These are phyloP conservation scores for Ceratopteris richardii DNA, from an alignment of 75 land plant species.

Conservation along the genomic window DNA sequence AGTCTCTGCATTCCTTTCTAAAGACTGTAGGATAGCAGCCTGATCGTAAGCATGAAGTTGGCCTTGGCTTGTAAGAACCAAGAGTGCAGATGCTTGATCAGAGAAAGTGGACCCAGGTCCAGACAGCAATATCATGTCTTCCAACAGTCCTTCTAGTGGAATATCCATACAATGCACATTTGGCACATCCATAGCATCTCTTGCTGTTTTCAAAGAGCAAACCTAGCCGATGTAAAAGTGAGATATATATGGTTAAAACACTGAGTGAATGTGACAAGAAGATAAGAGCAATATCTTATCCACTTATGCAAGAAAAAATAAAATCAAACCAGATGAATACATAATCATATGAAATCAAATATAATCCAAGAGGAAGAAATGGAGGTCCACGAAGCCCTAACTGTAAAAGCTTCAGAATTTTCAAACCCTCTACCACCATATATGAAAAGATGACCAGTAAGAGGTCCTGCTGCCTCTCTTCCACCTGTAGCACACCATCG, in stretches of 20 bases:
- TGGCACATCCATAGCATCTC: not conserved
- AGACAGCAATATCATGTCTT: constrained; percentile 63
- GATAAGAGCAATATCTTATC: too few species aligned
- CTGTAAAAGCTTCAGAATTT: constrained; percentile 76
- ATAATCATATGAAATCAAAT: too few species aligned
- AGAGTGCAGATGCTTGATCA: constrained; percentile 29
- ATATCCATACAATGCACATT: constrained; percentile 31
- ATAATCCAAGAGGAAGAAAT: too few species aligned
- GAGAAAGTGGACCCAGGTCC: constrained; percentile 21
- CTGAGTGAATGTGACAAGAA: not conserved
- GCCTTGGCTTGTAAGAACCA: constrained; percentile 80
- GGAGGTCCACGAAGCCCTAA: constrained; percentile 9
- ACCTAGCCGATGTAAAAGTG: not conserved
- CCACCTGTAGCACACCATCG: constrained; percentile 43
- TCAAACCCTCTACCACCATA: constrained; percentile 89
- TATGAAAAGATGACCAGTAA: constrained; percentile 51
- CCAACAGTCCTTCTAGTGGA: constrained; percentile 77
- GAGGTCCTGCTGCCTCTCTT: constrained; percentile 24
- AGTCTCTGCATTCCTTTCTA: not conserved
- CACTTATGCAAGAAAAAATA: too few species aligned
- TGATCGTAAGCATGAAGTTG: constrained; percentile 72
- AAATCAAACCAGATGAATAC: too few species aligned
- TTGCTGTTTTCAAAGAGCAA: constrained; percentile 3
- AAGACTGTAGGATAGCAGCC: constrained; percentile 18
- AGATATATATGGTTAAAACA: not conserved